These are phyloP conservation scores for Pistacia vera DNA, from an alignment of 345 rosid genomes.

Conservation along the genomic window DNA sequence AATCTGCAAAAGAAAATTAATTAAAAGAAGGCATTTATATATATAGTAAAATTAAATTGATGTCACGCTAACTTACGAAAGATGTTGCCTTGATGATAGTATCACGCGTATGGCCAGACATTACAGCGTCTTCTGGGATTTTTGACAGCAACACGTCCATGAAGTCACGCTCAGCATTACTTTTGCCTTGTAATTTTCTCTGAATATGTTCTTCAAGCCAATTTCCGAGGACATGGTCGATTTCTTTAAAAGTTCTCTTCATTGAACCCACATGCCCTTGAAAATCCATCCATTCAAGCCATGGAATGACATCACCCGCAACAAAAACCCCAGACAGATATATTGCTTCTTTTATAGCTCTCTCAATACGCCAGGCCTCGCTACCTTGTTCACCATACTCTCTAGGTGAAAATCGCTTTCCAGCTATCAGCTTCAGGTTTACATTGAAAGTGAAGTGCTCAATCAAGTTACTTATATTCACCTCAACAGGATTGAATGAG, in stretches of 20 bases:
- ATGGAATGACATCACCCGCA: slow-evolving; percentile 54
- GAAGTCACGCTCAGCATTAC: slow-evolving; percentile 36
- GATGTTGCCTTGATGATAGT: slow-evolving; percentile 59
- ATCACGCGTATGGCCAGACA: slow-evolving; percentile 49
- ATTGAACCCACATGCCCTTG: slow-evolving; percentile 41
- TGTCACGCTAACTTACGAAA: slow-evolving; percentile 37
- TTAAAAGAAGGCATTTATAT: background rate
- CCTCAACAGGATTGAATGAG: background rate
- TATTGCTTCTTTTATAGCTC: slow-evolving; percentile 42
- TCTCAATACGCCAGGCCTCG: slow-evolving; percentile 49
- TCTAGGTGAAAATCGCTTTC: slow-evolving; percentile 40
- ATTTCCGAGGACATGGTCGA: slow-evolving; percentile 40
- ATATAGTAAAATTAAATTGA: background rate
- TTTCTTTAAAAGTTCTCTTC: slow-evolving; percentile 49
- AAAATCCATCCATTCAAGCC: slow-evolving; percentile 62
- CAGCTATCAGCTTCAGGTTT: slow-evolving; percentile 48
- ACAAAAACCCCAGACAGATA: slow-evolving; percentile 40
- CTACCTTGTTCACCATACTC: slow-evolving; percentile 25
- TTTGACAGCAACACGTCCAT: slow-evolving; percentile 56
- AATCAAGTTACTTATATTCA: slow-evolving; percentile 38
- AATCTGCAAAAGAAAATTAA: slow-evolving; percentile 28
- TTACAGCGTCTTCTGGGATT: slow-evolving; percentile 36
- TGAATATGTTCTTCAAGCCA: slow-evolving; percentile 64
- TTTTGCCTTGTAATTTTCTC: slow-evolving; percentile 19
- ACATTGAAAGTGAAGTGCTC: slow-evolving; percentile 59